Percentiles rank a stretch among this genome's conserved stretches.
These are phyloP conservation scores for Dichotomocladium elegans DNA, from an alignment of 371 early-diverging fungal genomes.

Conservation along the genomic window DNA sequence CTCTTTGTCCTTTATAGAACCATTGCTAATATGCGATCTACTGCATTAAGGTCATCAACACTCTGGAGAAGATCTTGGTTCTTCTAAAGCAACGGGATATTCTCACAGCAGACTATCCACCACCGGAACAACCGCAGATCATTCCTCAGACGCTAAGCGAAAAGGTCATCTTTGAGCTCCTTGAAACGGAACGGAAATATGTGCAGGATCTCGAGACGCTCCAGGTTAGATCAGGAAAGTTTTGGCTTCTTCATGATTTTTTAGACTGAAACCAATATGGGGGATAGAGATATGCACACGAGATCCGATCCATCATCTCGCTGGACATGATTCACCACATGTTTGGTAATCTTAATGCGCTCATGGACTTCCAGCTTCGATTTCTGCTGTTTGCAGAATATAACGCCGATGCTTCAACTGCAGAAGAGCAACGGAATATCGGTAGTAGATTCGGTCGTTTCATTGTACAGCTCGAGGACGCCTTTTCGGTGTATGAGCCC, in stretches of 20 bases:
- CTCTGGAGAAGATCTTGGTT: constrained; percentile 2
- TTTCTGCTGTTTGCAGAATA: constrained; percentile 90
- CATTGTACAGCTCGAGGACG: constrained; percentile 77
- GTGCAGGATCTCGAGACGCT: constrained; percentile 71
- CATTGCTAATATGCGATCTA: background rate
- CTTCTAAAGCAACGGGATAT: constrained; percentile 1
- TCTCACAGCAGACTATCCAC: background rate
- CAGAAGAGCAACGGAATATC: constrained; percentile 59
- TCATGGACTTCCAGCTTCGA: constrained; percentile 93
- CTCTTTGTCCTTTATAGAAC: background rate
- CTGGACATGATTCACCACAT: constrained; percentile 71
- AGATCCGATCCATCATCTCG: constrained; percentile 55
- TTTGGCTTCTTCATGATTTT: background rate
- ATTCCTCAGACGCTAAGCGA: constrained; percentile 44
- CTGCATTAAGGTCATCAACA: constrained; percentile 5
- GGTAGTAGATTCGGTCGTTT: constrained; percentile 86
- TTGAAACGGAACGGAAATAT: constrained; percentile 25
- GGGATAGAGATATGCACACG: constrained; percentile 11
- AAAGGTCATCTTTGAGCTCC: constrained; percentile 63
- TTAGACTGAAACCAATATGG: background rate
- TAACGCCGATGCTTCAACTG: too few species aligned
- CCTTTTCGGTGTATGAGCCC: constrained; percentile 90
- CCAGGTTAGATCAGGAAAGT: constrained; percentile 33
- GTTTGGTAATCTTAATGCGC: constrained; percentile 89
- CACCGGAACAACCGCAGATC: background rate